Evolutionary conservation across 768 basidiomycete genomes (phyloP), one percentile per base, ranked within the genome.

Genomic region (Agaricus bisporus): DNA sequence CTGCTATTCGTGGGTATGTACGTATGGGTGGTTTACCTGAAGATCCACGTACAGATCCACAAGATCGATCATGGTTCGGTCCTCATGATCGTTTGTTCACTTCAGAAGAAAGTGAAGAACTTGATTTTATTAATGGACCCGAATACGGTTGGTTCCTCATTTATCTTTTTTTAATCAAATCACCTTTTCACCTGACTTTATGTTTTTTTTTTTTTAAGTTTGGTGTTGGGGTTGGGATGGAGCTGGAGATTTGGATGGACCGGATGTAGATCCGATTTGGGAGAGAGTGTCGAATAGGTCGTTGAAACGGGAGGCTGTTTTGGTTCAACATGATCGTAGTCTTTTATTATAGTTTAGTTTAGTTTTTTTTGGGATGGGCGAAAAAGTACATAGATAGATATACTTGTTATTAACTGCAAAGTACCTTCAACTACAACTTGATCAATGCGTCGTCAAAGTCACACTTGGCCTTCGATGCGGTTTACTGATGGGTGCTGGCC

Each of bases 141-240:
- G 81, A 85, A 54, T 79, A 91, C 59, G 95, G 95, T 98, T 49
- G 52, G 89, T 80, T 32, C 32, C 37, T 32, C 29, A 29, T 10
- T 25, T 18, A 48, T 12, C 37, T n/a, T n/a, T n/a, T n/a, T n/a
- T n/a, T n/a, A n/a, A 38, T 38, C 48, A 54, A 50, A 38, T 45
- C 29, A 15, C 10, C 25, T 53, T 38, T 5, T 41, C 38, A 29
- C 20, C 25, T 53, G 41, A 41, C 28, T 25, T 20, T 20, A 50
- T 2, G 2, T 12, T 26, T 11, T 20, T 28, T 17, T 53, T 45
- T 9, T 35, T 56, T 45, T 38, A 63, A 97, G 95, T 98, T 11
- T 98, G 95, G 95, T 98, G 95, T 66, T 98, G 95, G 95, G 95
- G 95, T 17, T 99, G 95, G 95, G 95, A 99, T 63, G 95, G 95